Base-by-base conservation (phyloP, 495 filamentous ascomycete genomes). In the Xeromyces bisporus region DNA sequence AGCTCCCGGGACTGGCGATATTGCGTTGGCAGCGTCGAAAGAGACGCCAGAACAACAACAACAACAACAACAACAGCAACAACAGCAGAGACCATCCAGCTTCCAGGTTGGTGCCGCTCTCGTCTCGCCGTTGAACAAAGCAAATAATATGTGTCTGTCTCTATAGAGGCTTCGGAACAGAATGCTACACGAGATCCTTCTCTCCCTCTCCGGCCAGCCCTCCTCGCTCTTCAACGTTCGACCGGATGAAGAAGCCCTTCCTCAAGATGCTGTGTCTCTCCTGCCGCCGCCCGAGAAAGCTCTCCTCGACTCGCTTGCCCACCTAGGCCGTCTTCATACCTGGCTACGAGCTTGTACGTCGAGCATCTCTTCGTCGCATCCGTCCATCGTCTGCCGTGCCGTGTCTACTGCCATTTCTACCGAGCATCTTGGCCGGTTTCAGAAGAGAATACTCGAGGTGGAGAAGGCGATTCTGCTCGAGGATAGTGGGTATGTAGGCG, bases 111-210 rank as follows among this genome's bases (percentile, higher is more conserved):
- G 47, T 41, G 15, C 25, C 15, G 8, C 23, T 16, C 1, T 13
- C 15, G 17, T 10, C 23, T 30, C 21, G 23, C n/a, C n/a, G n/a
- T n/a, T n/a, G n/a, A n/a, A n/a, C n/a, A n/a, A n/a, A n/a, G n/a
- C n/a, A 23, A 20, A 18, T 34, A 36, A 15, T 23, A 6, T 10
- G 0, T n/a, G 14, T 11, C 15, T 26, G 29, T 8, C 27, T 30
- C 15, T 12, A 24, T 37, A 61, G 55, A 25, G 42, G 53, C 28
- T 35, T 39, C 9, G 37, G 46, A 34, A 35, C 55, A 65, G 50
- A 54, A 96, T 96, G 87, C 77, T 96, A 47, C 87, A 96, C 64
- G 89, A 97, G 60, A 76, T 97, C 55, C 69, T 97, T 42, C 76
- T 97, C 49, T 81, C 81, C 47, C 77, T 97, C 51, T 89, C 84